Evolutionary conservation across 192 early-diverging fungal genomes (phyloP), one percentile per base, ranked within the genome.

Genomic region (Thoreauomyces humboldtii): DNA sequence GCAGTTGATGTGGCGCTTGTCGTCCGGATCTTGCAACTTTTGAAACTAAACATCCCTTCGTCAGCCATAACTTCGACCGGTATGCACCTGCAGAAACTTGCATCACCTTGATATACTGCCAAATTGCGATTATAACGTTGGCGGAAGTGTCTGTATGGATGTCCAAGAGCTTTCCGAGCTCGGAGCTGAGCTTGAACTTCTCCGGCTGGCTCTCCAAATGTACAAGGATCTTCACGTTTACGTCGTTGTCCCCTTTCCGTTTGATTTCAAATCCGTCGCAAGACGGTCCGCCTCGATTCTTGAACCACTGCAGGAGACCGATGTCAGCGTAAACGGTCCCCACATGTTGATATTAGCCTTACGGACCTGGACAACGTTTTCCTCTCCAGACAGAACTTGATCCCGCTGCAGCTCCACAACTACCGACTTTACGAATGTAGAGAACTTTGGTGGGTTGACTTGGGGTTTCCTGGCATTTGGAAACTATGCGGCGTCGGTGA

Each of bases 251-350:
- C 6, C 94, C 96, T 46, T 84, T 87, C 59, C 94, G 85, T 61
- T 96, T 97, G 34, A 97, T 84, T 70, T 98, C 94, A 67, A 98
- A 89, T 7, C 94, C 94, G 69, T 98, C 90, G 64, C 69, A 77
- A 7, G 90, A 88, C 15, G 80, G 70, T 27, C 47, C 35, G 58
- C 62, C 70, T 9, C 72, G 57, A 21, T 74, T 59, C 54, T 85
- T 84, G 53, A 78, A 73, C 86, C 88, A 91, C 77, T 87, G 34
- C 4, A n/a, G 38, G n/a, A 41, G 38, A 41, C 9, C 38, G 11
- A 41, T 9, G 38, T 41, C 9, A 41, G 38, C n/a, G 11, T 41
- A n/a, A 41, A 41, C n/a, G 38, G 38, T 41, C 38, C n/a, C 38
- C n/a, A 41, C 11, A 41, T 9, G 9, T 41, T 41, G 38, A 41